Base-by-base conservation (phyloP, 2,329 filamentous ascomycete genomes). In the Blumeriella jaapii region DNA sequence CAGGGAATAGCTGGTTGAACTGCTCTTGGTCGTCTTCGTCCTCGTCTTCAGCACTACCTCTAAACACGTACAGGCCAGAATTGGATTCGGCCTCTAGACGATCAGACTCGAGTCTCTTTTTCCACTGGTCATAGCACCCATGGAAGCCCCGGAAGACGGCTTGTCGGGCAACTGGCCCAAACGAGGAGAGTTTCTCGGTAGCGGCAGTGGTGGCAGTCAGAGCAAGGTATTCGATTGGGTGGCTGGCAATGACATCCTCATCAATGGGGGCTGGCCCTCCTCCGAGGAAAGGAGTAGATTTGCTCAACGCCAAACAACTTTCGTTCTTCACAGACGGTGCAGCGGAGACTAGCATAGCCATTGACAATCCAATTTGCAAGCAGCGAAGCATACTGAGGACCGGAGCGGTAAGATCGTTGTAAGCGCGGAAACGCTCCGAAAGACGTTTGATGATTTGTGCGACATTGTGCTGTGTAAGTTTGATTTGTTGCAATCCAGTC, bases 341-440 rank as follows among this genome's bases (percentile, higher is more conserved):
- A 2, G 33, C 29, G 8, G 36, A 40, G 6, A 32, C 41, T 7
- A 51, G 27, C 10, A 34, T 61, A 35, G 66, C 69, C 23, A 93
- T 59, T 1, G 73, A 78, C 19, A 93, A 59, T 2, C 85, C 87
- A 40, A 93, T 63, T 46, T 80, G 74, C 7, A 96, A 62, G 47
- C 83, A 83, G 39, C 81, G 75, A 27, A 96, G 64, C 44, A 95
- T 81, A 34, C 81, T 83, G 28, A 85, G 67, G 8, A 85, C 69
- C 3, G 85, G 87, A 28, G 72, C 67, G 0, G 81, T 82, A 48
- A 96, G 73, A 53, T 98, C 91, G 41, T 85, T 82, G 51, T 95
- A 96, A 10, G 76, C 75, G 24, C 76, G 70, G 53, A 86, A 93
- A 22, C 75, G 68, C 18, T 71, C 65, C 2, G 67, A 69, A 6